Conservation (phyloP, 768 basidiomycete genomes). For the Saitozyma podzolica region DNA sequence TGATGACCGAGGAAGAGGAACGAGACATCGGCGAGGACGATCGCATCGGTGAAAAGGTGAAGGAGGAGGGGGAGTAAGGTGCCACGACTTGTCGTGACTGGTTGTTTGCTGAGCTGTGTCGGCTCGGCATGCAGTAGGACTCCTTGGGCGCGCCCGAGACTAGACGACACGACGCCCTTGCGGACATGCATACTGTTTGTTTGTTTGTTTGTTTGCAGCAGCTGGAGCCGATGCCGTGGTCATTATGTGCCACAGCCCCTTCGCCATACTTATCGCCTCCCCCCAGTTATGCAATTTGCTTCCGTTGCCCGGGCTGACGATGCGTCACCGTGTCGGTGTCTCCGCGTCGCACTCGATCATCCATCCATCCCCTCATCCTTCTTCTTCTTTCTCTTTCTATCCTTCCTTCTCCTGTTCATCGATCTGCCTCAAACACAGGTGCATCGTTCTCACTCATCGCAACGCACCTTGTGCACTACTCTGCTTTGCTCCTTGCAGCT, state of each 20-base stretch:
- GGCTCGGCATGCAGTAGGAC: too few species aligned
- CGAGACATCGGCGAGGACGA: constrained; percentile 50
- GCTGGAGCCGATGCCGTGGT: too few species aligned
- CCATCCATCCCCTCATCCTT: not conserved
- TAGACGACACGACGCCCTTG: too few species aligned
- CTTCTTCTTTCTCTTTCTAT: not conserved
- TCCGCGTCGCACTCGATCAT: not conserved
- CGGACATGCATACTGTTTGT: too few species aligned
- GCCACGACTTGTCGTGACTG: not conserved
- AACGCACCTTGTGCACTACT: not conserved
- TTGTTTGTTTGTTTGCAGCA: too few species aligned
- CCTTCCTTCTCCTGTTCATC: too few species aligned
- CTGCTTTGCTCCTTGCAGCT: not conserved
- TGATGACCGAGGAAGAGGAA: constrained; percentile 38
- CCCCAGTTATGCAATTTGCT: not conserved
- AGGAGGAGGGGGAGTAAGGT: constrained; percentile 26
- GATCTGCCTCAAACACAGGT: not conserved
- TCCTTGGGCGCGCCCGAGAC: too few species aligned
- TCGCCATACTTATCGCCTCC: too few species aligned
- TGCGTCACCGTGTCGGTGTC: not conserved
- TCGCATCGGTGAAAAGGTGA: constrained; percentile 20
- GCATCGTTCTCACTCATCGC: not conserved
- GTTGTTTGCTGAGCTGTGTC: too few species aligned
- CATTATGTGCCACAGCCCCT: too few species aligned
- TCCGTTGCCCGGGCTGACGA: not conserved